Base-by-base conservation (phyloP, 1,284 basidiomycete species). In the Leccinum solheimii region DNA sequence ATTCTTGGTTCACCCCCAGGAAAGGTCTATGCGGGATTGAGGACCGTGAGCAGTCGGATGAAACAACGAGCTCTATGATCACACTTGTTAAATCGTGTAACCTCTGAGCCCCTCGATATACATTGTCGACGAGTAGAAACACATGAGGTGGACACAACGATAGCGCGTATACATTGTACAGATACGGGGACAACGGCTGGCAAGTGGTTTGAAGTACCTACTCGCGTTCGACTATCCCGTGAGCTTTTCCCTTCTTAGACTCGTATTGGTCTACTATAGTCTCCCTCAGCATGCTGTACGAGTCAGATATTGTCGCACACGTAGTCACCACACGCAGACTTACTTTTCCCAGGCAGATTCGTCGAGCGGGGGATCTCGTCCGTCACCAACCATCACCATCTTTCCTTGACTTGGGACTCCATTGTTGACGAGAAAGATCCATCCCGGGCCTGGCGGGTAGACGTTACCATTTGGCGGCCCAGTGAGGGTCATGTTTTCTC, bases 1-100 rank as follows among this genome's bases (percentile, higher is more conserved):
- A 98, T 98, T 69, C 83, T 98, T 45, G 96, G 96, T 59, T 95
- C 93, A 14, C 96, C 96, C 1, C 96, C 97, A 48, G 96, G 96
- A 61, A 98, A 98, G 74, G 96, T 98, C 1, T 98, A 98, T 70
- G 92, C 94, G 16, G 90, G 93, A 53, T 78, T 97, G 65, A 85
- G 94, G 73, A 95, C 94, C 11, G 92, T 98, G 58, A 94, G 94
- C 72, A 92, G 92, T 67, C 84, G 95, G 64, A 93, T 97, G 91
- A 91, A 92, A 73, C 95, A 97, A 80, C 83, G 96, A 61, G 90
- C 90, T 13, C 63, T 92, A 57, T 92, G 67, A 66, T 58, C 26
- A 61, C 53, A 32, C 55, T 52, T 36, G 10, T 55, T 64, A 54
- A 40, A 64, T 45, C n/a, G 16, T 59, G 57, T 67, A 64, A 51